Evolutionary conservation across 2,329 filamentous ascomycete genomes (phyloP).

Genomic region (Xylaria polymorpha): DNA sequence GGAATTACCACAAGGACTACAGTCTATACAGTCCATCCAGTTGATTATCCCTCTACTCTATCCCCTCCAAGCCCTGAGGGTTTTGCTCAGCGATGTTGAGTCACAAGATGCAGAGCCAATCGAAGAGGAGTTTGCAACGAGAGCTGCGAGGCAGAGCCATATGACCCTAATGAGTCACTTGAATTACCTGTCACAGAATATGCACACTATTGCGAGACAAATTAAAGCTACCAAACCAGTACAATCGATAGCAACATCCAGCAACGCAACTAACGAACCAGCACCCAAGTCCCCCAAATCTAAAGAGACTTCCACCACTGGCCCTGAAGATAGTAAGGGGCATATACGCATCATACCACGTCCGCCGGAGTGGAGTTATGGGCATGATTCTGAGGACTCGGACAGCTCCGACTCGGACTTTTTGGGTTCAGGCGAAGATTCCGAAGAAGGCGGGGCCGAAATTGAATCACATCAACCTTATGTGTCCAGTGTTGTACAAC

Average conservation of each 20-base stretch:
- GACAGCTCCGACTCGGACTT: conserved; percentile 52
- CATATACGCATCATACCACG: conserved; percentile 79
- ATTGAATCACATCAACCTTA: conserved; percentile 45
- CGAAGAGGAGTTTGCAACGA: conserved; percentile 73
- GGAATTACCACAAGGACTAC: conserved; percentile 71
- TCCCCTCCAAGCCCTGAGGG: conserved; percentile 73
- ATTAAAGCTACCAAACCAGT: conserved; percentile 48
- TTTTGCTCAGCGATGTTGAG: conserved; percentile 73
- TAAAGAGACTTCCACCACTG: conserved; percentile 25
- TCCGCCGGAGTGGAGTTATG: conserved; percentile 78
- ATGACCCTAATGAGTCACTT: conserved; percentile 77
- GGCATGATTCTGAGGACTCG: conserved; percentile 57
- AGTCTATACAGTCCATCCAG: conserved; percentile 71
- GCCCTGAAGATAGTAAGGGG: conserved; percentile 60
- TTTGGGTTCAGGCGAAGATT: conserved; percentile 63
- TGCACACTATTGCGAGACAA: conserved; percentile 73
- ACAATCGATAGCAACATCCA: conserved; percentile 30
- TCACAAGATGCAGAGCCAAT: conserved; percentile 69
- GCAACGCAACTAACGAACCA: background rate
- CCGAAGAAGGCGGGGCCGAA: conserved; percentile 57
- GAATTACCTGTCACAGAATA: conserved; percentile 78
- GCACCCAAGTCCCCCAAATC: background rate
- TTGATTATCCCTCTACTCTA: conserved; percentile 78
- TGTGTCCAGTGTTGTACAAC: conserved; percentile 51
- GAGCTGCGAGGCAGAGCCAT: conserved; percentile 65